Conservation (phyloP, 2,329 filamentous ascomycete species). For the Penicillium thymicola region DNA sequence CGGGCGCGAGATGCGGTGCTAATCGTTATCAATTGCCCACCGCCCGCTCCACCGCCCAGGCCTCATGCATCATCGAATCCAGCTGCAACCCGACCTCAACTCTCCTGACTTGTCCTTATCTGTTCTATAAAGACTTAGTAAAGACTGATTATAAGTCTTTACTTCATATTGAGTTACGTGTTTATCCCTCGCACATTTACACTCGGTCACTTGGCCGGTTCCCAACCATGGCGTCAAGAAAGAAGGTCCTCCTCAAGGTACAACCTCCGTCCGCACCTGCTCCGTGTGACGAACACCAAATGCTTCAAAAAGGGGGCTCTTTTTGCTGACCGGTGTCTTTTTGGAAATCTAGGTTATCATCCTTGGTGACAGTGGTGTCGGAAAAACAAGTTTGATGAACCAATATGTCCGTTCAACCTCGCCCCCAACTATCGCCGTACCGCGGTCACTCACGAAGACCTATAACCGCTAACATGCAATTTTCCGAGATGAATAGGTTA, state of each 20-base stretch:
- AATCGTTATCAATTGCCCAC: constrained; percentile 20
- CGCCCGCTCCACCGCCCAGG: constrained; percentile 33
- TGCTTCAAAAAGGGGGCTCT: not conserved
- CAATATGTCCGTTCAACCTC: constrained; percentile 79
- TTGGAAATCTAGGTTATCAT: constrained; percentile 76
- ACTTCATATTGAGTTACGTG: not conserved
- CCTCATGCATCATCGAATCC: constrained; percentile 33
- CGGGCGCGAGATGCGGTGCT: constrained; percentile 16
- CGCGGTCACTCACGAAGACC: constrained; percentile 11
- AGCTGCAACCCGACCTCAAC: constrained; percentile 28
- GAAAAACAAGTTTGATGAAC: constrained; percentile 99
- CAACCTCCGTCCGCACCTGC: constrained; percentile 22
- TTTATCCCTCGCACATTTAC: not conserved
- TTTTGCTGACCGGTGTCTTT: constrained; percentile 11
- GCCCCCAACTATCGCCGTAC: constrained; percentile 1
- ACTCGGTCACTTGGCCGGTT: constrained; percentile 4
- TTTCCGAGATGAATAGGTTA: constrained; percentile 63
- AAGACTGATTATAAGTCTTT: not conserved
- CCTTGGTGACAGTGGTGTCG: constrained; percentile 96
- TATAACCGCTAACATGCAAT: constrained; percentile 14
- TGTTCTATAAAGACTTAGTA: not conserved
- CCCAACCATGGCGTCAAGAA: constrained; percentile 67
- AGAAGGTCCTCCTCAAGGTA: constrained; percentile 91
- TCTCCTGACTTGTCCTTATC: constrained; percentile 10
- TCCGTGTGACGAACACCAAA: constrained; percentile 8